Evolutionary conservation across 78 protist genomes (phyloP).

Genomic region (Polysphondylium violaceum): DNA sequence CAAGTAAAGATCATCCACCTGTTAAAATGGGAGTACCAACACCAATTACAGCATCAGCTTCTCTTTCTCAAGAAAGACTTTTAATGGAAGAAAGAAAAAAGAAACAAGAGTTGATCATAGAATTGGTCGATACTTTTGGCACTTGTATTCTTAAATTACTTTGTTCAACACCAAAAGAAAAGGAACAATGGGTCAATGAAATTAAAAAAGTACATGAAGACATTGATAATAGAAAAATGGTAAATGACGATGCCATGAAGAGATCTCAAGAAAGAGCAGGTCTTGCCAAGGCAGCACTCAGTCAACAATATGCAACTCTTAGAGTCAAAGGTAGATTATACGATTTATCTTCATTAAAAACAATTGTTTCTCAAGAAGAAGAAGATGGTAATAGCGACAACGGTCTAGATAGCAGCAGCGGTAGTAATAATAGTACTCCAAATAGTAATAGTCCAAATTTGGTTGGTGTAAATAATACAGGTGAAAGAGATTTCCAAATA

Average conservation of each 20-base stretch:
- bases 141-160: constrained; percentile 48
- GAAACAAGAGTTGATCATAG: constrained; percentile 36
- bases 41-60: constrained; percentile 35
- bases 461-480: no score
- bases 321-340: constrained; percentile 42
- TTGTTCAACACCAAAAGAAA: constrained; percentile 45
- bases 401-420: background rate
- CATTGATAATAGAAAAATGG: constrained; percentile 44
- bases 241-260: constrained; percentile 74
- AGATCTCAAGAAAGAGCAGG: constrained; percentile 76
- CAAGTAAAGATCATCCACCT: background rate
- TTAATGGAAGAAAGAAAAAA: constrained; percentile 1
- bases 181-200: constrained; percentile 33
- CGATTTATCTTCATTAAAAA: constrained; percentile 20
- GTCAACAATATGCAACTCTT: constrained; percentile 76
- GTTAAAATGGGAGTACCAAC: constrained; percentile 27
- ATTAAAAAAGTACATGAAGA: constrained; percentile 69
- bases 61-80: constrained; percentile 28
- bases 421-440: background rate
- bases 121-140: constrained; percentile 60
- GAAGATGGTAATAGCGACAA: background rate
- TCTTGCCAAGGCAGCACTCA: constrained; percentile 49
- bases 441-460: background rate
- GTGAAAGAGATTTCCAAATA: constrained; percentile 51
- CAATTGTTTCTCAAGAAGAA: background rate